These are phyloP conservation scores for Trichoderma sp. DNA, from an alignment of 2,329 filamentous ascomycete species.

Conservation along the genomic window DNA sequence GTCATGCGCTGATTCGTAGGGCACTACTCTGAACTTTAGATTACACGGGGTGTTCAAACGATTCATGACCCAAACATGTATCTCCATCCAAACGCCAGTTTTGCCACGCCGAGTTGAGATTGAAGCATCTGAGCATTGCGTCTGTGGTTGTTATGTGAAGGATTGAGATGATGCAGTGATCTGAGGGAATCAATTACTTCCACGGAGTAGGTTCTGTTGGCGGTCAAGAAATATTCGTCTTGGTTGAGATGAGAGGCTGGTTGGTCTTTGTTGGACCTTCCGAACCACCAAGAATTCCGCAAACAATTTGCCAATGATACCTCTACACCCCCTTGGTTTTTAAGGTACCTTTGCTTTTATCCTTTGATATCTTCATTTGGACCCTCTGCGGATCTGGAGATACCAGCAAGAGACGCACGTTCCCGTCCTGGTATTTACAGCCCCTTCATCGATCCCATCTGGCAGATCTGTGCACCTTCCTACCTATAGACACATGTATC, in stretches of 20 bases:
- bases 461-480: not conserved
- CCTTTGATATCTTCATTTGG: not conserved
- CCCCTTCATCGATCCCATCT: not conserved
- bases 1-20: not conserved
- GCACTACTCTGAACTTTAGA: not conserved
- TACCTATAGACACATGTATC: not conserved
- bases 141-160: not conserved
- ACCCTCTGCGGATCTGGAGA: not conserved
- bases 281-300: not conserved
- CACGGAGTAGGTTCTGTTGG: not conserved
- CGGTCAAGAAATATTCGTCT: not conserved
- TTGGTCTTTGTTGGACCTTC: not conserved
- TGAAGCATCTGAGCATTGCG: not conserved
- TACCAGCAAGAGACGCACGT: not conserved
- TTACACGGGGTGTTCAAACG: not conserved
- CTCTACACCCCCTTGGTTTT: not conserved
- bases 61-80: not conserved
- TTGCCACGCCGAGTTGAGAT: not conserved
- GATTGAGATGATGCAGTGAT: not conserved
- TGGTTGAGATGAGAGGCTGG: not conserved
- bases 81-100: not conserved
- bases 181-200: not conserved
- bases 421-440: not conserved
- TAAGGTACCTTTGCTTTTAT: not conserved
- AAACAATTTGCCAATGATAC: not conserved